Evolutionary conservation across 2,329 filamentous ascomycete genomes (phyloP), one percentile per base, ranked within the genome.

Genomic region (Blastomyces percursus): DNA sequence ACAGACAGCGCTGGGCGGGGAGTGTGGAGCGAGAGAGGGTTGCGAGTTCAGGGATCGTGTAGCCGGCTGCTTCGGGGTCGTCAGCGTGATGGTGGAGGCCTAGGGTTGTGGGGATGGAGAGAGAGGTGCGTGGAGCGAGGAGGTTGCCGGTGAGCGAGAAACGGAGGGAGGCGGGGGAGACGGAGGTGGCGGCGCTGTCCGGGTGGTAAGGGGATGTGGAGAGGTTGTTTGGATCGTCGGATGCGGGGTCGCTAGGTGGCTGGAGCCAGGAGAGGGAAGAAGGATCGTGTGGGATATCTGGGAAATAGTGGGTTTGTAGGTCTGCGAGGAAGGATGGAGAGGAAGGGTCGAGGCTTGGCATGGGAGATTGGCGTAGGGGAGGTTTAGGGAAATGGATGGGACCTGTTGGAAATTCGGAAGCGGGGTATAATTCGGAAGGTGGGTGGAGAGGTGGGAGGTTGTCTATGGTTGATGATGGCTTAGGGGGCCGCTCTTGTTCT

Each of bases 61-160:
- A 99, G 0, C 94, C 94, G 0, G 94, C 94, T 1, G 92, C 90
- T 74, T 96, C 91, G 19, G 94, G 94, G 1, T 93, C 92, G 63
- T 92, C 86, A 66, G 89, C 91, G 73, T 99, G 94, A 74, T 99
- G 93, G 74, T 99, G 94, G 16, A 99, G 81, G 0, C 94, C 94
- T 64, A 87, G 84, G 14, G 85, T 86, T 0, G 85, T 84, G 5
- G 93, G 89, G 32, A 97, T 86, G 1, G 83, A 80, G 62, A 91
- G 82, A 32, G 91, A 86, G 42, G 85, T 82, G 58, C 85, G 82
- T 0, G 94, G 94, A 0, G 93, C 85, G 14, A 99, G 81, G 2
- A 99, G 81, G 0, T 82, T 82, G 65, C 93, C 94, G 59, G 82
- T 83, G 73, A 99, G 96, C 72, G 92, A 88, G 79, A 97, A 99